Conservation (phyloP, 805 yeast genomes). For the Kazachstania martiniae region DNA sequence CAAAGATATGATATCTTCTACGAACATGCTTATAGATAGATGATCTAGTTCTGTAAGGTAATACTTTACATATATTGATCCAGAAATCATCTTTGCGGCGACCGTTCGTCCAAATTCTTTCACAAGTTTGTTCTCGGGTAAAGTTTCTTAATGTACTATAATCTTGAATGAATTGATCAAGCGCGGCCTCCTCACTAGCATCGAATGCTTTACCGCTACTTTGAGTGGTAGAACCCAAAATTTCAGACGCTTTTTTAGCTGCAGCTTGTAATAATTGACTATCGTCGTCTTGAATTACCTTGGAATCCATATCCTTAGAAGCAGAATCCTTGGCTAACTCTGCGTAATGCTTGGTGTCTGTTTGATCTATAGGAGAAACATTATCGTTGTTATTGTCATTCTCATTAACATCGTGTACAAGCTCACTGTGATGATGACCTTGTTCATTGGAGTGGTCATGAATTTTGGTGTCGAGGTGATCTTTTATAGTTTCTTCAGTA, state of each 20-base stretch:
- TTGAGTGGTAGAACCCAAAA: constrained; percentile 23
- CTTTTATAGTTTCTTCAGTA: constrained; percentile 15
- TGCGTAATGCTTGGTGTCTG: constrained; percentile 8
- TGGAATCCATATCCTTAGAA: constrained; percentile 1
- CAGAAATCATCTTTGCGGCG: constrained; percentile 81
- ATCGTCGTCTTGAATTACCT: constrained; percentile 23
- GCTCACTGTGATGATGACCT: not conserved
- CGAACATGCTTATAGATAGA: constrained; percentile 89
- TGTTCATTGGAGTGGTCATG: not conserved
- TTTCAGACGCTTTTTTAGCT: constrained; percentile 32
- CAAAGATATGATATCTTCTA: constrained; percentile 78
- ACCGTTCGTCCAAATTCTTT: constrained; percentile 81
- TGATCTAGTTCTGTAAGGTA: constrained; percentile 81
- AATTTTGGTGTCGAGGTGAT: not conserved
- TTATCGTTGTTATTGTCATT: constrained; percentile 1
- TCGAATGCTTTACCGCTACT: constrained; percentile 27
- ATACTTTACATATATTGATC: constrained; percentile 68
- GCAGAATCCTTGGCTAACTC: constrained; percentile 9
- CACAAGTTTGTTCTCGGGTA: constrained; percentile 60
- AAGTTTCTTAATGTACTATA: constrained; percentile 56
- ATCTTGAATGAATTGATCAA: constrained; percentile 61
- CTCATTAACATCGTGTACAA: constrained; percentile 4
- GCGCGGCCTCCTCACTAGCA: constrained; percentile 50
- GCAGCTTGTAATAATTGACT: constrained; percentile 33
- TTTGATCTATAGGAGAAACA: constrained; percentile 1